phyloP scores from a whole-genome alignment of 1,284 basidiomycete species.

The Inonotus hispidus region DNA sequence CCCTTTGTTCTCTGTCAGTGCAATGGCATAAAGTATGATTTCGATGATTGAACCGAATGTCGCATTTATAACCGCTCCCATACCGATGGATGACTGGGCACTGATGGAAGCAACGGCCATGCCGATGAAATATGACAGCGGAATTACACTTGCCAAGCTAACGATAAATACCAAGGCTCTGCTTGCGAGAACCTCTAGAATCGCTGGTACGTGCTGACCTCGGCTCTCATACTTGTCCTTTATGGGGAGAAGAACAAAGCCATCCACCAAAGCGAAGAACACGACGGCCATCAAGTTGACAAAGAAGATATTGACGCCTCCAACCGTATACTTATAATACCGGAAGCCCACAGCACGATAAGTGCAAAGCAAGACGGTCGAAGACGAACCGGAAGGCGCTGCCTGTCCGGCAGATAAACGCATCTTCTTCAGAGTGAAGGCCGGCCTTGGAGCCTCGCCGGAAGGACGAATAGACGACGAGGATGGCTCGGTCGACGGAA shows the following conservation, averaged over 20 bases:
- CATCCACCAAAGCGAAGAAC: constrained; percentile 94
- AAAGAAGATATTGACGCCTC: constrained; percentile 98
- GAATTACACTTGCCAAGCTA: constrained; percentile 89
- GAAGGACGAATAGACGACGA: constrained; percentile 25
- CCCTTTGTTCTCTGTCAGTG: constrained; percentile 85
- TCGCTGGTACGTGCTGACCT: constrained; percentile 52
- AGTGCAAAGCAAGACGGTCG: constrained; percentile 90
- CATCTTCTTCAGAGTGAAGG: constrained; percentile 52
- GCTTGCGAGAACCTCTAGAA: constrained; percentile 70
- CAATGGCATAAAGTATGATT: constrained; percentile 90
- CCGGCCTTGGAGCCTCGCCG: constrained; percentile 26
- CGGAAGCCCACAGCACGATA: constrained; percentile 88
- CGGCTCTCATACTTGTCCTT: constrained; percentile 53
- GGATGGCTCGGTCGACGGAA: constrained; percentile 33
- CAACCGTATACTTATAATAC: constrained; percentile 99
- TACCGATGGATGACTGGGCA: constrained; percentile 96
- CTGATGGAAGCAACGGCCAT: constrained; percentile 99
- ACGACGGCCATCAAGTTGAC: constrained; percentile 93
- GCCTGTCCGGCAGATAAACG: constrained; percentile 66
- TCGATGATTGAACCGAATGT: constrained; percentile 99
- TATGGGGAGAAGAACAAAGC: constrained; percentile 74
- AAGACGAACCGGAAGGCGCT: constrained; percentile 66
- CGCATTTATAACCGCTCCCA: constrained; percentile 99
- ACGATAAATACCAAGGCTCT: constrained; percentile 82
- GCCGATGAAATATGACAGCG: constrained; percentile 97